Conservation (phyloP, 495 filamentous ascomycete genomes). For the Xanthoparmelia taractica region DNA sequence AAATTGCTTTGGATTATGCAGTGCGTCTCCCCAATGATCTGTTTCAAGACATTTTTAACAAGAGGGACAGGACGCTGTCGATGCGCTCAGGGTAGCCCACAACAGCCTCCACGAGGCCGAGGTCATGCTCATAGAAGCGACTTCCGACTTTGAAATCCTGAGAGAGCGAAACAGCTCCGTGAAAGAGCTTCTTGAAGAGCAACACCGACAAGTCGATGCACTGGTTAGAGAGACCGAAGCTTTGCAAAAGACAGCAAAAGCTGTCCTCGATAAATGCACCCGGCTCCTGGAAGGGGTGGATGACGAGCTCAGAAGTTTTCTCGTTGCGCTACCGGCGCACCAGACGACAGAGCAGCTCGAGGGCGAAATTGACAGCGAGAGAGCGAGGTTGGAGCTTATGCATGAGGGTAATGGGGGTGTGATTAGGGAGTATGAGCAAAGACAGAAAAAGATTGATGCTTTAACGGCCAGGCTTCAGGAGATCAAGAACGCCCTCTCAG, state of each 20-base stretch:
- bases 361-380: constrained; percentile 63
- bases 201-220: constrained; percentile 34
- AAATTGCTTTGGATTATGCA: constrained; percentile 55
- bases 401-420: constrained; percentile 69
- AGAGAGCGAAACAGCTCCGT: constrained; percentile 54
- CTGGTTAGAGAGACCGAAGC: constrained; percentile 28
- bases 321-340: constrained; percentile 34
- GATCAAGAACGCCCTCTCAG: constrained; percentile 40
- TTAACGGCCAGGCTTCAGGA: constrained; percentile 43
- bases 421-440: constrained; percentile 71
- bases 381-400: constrained; percentile 66
- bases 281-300: constrained; percentile 28
- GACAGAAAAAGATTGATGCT: constrained; percentile 50
- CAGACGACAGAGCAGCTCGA: constrained; percentile 58
- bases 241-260: constrained; percentile 30
- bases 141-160: constrained; percentile 63
- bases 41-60: not conserved
- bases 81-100: constrained; percentile 49
- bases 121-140: constrained; percentile 65
- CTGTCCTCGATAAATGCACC: constrained; percentile 31
- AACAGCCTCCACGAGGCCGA: constrained; percentile 59
- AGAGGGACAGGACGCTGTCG: constrained; percentile 44
- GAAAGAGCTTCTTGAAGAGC: constrained; percentile 43
- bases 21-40: constrained; percentile 34
- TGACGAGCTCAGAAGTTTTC: constrained; percentile 33